Evolutionary conservation across 805 yeast species (phyloP), one percentile per base, ranked within the genome.

Genomic region (Candida piceae): DNA sequence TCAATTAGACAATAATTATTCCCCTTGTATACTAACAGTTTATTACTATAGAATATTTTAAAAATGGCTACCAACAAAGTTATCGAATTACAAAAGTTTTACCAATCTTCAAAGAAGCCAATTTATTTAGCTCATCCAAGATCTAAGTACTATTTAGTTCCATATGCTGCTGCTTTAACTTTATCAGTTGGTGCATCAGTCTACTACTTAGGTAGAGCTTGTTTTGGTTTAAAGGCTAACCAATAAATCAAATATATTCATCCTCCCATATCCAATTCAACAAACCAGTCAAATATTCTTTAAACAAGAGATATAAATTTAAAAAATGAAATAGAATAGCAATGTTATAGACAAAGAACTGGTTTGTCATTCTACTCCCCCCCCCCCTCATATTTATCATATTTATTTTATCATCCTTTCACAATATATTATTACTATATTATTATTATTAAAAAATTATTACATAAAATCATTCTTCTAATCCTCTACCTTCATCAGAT

Each of bases 151-250:
- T 63, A 80, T 59, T 72, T 84, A 49, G 80, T 78, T 66, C 94
- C 95, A 58, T 85, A 78, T 74, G 80, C 72, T 69, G 85, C 84
- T 45, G 69, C 79, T 43, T 80, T 84, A 63, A 67, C 84, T 38
- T 70, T 80, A 43, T 69, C 85, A 46, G 76, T 85, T 35, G 70
- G 70, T 41, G 72, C 75, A 42, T 82, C 93, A 43, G 68, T 80
- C 50, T 75, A 65, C 69, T 83, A 78, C 75, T 58, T 76, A 39
- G 84, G 78, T 52, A 78, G 88, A 70, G 93, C 93, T 50, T 55
- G 74, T 46, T 57, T 67, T 29, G 89, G 88, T 60, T 69, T 80
- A 60, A 80, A 82, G 69, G 81, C 62, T 30, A 50, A 48, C 48
- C 50, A 57, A 42, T 55, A 49, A 35, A 34, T 32, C 6, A 13